These are phyloP conservation scores for Trichosporon sp. DNA, from an alignment of 1,284 basidiomycete genomes.

Conservation along the genomic window DNA sequence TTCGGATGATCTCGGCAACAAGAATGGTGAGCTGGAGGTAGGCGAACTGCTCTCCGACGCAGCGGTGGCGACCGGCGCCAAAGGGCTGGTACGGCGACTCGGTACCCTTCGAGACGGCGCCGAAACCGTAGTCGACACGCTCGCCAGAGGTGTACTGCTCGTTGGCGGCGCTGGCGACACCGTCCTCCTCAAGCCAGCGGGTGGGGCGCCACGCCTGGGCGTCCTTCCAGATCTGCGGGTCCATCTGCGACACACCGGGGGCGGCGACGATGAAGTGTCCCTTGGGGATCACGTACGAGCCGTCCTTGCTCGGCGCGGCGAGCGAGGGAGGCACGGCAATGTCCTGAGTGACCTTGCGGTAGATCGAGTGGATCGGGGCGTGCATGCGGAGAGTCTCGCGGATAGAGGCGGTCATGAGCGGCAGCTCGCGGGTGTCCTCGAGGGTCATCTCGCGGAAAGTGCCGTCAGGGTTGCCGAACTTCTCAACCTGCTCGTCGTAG, in stretches of 20 bases:
- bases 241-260: conserved; percentile 82
- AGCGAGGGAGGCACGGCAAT: conserved; percentile 77
- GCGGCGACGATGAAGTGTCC: conserved; percentile 88
- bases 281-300: conserved; percentile 77
- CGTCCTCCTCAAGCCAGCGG: conserved; percentile 76
- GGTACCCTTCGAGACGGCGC: conserved; percentile 85
- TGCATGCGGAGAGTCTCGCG: conserved; percentile 89
- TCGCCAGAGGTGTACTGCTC: conserved; percentile 68
- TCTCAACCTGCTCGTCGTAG: conserved; percentile 81
- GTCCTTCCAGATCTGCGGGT: conserved; percentile 77
- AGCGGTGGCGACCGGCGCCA: conserved; percentile 84
- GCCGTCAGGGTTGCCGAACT: conserved; percentile 76
- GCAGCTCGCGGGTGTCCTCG: conserved; percentile 78
- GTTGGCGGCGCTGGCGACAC: conserved; percentile 68
- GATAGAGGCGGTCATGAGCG: conserved; percentile 81
- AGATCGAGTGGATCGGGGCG: conserved; percentile 74
- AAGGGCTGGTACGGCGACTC: conserved; percentile 91
- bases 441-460: conserved; percentile 74
- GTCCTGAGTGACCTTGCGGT: conserved; percentile 80
- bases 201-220: conserved; percentile 68
- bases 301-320: conserved; percentile 64
- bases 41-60: conserved; percentile 63
- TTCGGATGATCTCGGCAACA: conserved; percentile 70
- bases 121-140: conserved; percentile 94
- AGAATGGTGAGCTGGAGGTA: conserved; percentile 88